Evolutionary conservation across 2,329 filamentous ascomycete genomes (phyloP).

Genomic region (Pochonia chlamydosporia): DNA sequence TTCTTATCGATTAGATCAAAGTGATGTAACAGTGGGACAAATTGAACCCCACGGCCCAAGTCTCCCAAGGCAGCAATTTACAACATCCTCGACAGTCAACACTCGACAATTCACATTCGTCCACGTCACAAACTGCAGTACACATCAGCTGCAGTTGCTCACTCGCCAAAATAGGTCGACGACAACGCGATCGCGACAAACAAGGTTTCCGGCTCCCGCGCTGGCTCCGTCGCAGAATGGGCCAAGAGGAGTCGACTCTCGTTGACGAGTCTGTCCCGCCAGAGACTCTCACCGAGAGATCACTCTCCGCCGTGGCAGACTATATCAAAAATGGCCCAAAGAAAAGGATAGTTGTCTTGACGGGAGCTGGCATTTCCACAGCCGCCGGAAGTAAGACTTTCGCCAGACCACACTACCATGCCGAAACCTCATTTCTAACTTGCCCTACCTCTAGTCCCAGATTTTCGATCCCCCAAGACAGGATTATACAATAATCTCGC

Average conservation of each 20-base stretch:
- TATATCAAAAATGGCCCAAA: constrained; percentile 67
- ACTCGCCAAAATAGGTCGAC: constrained; percentile 32
- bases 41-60: constrained; percentile 3
- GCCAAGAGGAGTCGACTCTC: constrained; percentile 72
- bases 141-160: neutral
- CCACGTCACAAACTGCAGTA: neutral
- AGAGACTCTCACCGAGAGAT: constrained; percentile 60
- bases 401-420: neutral
- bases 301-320: constrained; percentile 68
- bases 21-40: constrained; percentile 9
- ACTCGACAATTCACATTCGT: neutral
- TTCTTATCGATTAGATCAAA: constrained; percentile 12
- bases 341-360: constrained; percentile 77
- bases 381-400: constrained; percentile 51
- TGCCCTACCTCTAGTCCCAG: constrained; percentile 58
- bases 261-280: constrained; percentile 57
- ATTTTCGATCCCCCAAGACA: constrained; percentile 89
- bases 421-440: too few relatives aligned
- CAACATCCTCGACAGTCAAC: too few relatives aligned
- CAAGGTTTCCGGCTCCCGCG: constrained; percentile 25
- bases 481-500: constrained; percentile 91
- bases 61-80: neutral
- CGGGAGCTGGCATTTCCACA: constrained; percentile 83
- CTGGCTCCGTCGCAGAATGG: constrained; percentile 58
- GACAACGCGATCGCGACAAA: constrained; percentile 29